Conservation (phyloP, 1,139 yeast species). For the Geotrichum reessii region DNA sequence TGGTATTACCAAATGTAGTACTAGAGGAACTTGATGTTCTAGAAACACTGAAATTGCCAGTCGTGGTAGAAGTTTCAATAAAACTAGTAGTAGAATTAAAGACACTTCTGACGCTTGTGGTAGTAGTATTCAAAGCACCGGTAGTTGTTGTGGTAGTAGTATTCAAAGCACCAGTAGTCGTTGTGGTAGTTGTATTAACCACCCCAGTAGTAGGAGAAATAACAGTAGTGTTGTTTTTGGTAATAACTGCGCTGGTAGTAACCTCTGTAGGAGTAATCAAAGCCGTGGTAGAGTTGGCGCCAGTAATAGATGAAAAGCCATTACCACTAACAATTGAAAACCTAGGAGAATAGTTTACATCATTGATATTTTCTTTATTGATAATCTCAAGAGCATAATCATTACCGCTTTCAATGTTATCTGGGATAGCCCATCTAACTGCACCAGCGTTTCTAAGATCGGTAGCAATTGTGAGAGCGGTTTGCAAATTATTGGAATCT, state of each 20-base stretch:
- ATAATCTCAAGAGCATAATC: constrained; percentile 36
- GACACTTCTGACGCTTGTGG: not conserved
- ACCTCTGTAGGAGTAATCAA: constrained; percentile 17
- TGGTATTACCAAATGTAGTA: constrained; percentile 17
- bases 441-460: constrained; percentile 36
- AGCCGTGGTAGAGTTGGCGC: constrained; percentile 17
- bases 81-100: not conserved
- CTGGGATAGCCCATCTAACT: constrained; percentile 38
- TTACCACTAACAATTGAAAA: constrained; percentile 29
- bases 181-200: constrained; percentile 12
- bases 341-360: constrained; percentile 36
- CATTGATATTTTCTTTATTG: constrained; percentile 29
- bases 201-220: constrained; percentile 17
- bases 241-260: constrained; percentile 11
- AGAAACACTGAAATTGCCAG: constrained; percentile 5
- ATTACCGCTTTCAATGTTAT: constrained; percentile 29
- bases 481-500: constrained; percentile 30
- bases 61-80: constrained; percentile 4
- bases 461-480: constrained; percentile 36
- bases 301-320: constrained; percentile 17
- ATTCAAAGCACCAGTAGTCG: not conserved
- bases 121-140: not conserved
- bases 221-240: constrained; percentile 12
- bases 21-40: constrained; percentile 14
- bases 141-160: not conserved